These are phyloP conservation scores for Leptographium lundbergii DNA, from an alignment of 2,329 filamentous ascomycete genomes.

Conservation along the genomic window DNA sequence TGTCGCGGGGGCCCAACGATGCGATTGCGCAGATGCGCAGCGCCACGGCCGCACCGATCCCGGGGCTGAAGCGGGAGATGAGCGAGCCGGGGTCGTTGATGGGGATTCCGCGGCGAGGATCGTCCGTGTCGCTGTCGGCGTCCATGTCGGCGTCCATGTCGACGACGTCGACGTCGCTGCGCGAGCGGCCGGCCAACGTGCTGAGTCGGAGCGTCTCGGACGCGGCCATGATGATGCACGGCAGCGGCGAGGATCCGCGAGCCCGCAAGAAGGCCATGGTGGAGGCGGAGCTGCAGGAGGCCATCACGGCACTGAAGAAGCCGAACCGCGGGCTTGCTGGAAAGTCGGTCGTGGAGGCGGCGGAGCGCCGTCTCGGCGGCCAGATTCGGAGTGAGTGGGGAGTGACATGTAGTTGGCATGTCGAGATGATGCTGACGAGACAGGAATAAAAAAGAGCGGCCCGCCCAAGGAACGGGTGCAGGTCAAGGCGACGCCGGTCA, in stretches of 20 bases:
- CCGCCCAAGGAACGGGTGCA: constrained; percentile 26
- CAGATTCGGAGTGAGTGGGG: background rate
- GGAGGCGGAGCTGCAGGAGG: constrained; percentile 58
- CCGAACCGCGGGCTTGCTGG: constrained; percentile 62
- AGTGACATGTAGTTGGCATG: too few relatives aligned
- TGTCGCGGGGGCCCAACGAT: constrained; percentile 43
- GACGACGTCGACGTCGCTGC: constrained; percentile 17
- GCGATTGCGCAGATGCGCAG: constrained; percentile 55
- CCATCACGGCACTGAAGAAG: constrained; percentile 61
- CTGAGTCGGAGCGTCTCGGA: constrained; percentile 23
- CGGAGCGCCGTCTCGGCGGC: constrained; percentile 44
- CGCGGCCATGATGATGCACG: background rate
- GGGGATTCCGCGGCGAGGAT: background rate
- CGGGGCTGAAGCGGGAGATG: constrained; percentile 53
- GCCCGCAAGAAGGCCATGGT: constrained; percentile 53
- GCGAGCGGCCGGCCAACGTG: constrained; percentile 28
- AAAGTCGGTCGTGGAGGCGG: constrained; percentile 52
- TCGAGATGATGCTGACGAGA: constrained; percentile 22
- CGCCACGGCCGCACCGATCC: constrained; percentile 47
- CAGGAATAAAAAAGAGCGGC: constrained; percentile 21
- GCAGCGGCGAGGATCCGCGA: constrained; percentile 36
- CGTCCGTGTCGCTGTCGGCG: constrained; percentile 1
- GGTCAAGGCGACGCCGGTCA: constrained; percentile 46
- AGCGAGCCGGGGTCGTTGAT: constrained; percentile 36
- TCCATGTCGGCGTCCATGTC: too few relatives aligned